Evolutionary conservation across 2,329 filamentous ascomycete species (phyloP), one percentile per base, ranked within the genome.

Genomic region (Cyanodermella asteris): DNA sequence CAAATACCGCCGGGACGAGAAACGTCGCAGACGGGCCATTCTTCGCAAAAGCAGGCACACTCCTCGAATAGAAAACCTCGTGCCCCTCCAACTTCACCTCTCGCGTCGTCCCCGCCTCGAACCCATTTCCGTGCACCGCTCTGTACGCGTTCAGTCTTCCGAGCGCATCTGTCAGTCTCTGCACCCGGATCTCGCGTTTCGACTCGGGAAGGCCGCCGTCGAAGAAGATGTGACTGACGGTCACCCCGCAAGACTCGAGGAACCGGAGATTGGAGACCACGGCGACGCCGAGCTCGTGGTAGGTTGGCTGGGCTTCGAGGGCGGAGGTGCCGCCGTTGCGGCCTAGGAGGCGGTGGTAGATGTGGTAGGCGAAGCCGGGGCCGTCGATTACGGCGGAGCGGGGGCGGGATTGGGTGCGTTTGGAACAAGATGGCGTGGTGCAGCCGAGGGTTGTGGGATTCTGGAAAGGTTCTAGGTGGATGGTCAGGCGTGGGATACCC

Each of bases 1-100:
- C 78, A 23, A 82, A 62, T 5, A 84, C 57, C 3, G 74, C 65
- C 3, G 78, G 68, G 1, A 91, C 73, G 18, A 90, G 61, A 33
- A 91, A 90, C 0, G 69, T 57, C 31, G 59, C 64, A 2, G 64
- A 57, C 2, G 61, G 55, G 8, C 60, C 40, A 43, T 35, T 38
- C 16, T 39, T 38, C 23, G 38, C 41, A 28, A 35, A 37, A n/a
- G 39, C 18, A 17, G 41, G 33, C 13, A 25, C 27, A 11, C 25
- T 25, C 23, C 32, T 36, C 26, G 33, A 28, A 34, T 38, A 32
- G 31, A 43, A 39, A 6, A 36, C 25, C 20, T 26, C 24, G 20
- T 29, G 27, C 13, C 17, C 35, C 35, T 28, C 35, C 4, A 31
- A n/a, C 14, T 28, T 23, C 6, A 42, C n/a, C n/a, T n/a, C n/a